Evolutionary conservation across 148 eudicot species (phyloP).

Genomic region (Tetragonia tetragonoides): DNA sequence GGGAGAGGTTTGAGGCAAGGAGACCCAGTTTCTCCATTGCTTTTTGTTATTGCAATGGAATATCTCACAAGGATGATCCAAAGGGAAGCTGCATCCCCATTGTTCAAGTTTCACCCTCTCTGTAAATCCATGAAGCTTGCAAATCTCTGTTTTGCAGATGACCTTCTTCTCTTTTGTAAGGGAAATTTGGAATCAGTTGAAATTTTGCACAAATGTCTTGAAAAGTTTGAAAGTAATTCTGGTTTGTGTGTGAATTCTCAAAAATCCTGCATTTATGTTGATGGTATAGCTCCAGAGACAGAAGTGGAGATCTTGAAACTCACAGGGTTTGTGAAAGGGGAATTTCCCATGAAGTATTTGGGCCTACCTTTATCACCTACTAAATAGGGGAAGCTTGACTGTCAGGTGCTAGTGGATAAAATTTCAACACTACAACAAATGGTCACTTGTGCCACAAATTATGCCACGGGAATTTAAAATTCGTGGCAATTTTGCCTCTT

Average conservation of each 20-base stretch:
- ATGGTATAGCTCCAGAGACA: neutral
- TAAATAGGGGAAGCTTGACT: neutral
- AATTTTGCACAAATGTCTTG: neutral
- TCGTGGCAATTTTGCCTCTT: too few relatives aligned
- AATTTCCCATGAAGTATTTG: neutral
- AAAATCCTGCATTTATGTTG: neutral
- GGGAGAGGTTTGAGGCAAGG: neutral
- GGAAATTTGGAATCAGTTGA: neutral
- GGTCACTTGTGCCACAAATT: too few relatives aligned
- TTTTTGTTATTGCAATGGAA: neutral
- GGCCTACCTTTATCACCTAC: neutral
- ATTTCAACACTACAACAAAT: too few relatives aligned
- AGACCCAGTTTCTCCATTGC: neutral
- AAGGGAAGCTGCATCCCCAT: neutral
- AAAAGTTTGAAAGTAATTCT: neutral
- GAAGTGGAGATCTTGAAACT: neutral
- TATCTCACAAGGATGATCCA: neutral
- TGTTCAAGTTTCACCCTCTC: neutral
- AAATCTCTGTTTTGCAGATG: neutral
- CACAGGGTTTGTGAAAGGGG: neutral
- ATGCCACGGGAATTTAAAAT: too few relatives aligned
- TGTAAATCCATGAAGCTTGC: neutral
- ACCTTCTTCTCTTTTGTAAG: neutral
- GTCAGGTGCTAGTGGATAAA: neutral
- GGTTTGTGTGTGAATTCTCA: neutral